These are phyloP conservation scores for Yarrowia porcina DNA, from an alignment of 805 yeast genomes.

Conservation along the genomic window DNA sequence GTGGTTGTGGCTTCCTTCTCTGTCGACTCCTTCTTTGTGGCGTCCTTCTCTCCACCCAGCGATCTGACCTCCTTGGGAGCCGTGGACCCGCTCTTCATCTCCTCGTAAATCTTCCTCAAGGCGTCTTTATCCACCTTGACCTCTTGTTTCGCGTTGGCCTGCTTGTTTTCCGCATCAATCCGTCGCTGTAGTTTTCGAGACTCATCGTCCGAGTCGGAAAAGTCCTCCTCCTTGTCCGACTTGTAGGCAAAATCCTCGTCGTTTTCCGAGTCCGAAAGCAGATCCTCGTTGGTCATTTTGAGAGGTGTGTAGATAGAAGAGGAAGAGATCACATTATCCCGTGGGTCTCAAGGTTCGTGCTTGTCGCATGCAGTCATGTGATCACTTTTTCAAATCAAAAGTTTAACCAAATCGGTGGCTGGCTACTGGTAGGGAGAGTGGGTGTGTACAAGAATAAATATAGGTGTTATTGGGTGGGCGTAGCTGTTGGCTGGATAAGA, in stretches of 20 bases:
- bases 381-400: background rate
- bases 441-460: too few relatives aligned
- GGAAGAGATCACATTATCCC: background rate
- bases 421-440: too few relatives aligned
- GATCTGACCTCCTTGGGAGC: background rate
- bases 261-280: conserved; percentile 25
- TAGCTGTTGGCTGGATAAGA: too few relatives aligned
- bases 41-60: background rate
- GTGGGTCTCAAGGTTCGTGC: background rate
- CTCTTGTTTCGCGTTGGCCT: background rate
- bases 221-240: conserved; percentile 25
- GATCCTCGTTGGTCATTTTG: conserved; percentile 9
- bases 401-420: background rate
- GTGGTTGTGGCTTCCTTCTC: background rate
- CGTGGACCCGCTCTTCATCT: conserved; percentile 11
- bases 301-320: background rate
- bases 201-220: conserved; percentile 24
- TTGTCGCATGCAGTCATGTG: conserved; percentile 1
- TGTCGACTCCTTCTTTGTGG: background rate
- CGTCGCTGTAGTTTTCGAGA: conserved; percentile 16
- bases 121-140: conserved; percentile 21
- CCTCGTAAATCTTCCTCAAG: conserved; percentile 9
- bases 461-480: too few relatives aligned
- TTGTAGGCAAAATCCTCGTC: conserved; percentile 22
- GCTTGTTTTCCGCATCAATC: conserved; percentile 1